These are phyloP conservation scores for Ceratobasidium sp. DNA, from an alignment of 1,284 basidiomycete species.

Conservation along the genomic window DNA sequence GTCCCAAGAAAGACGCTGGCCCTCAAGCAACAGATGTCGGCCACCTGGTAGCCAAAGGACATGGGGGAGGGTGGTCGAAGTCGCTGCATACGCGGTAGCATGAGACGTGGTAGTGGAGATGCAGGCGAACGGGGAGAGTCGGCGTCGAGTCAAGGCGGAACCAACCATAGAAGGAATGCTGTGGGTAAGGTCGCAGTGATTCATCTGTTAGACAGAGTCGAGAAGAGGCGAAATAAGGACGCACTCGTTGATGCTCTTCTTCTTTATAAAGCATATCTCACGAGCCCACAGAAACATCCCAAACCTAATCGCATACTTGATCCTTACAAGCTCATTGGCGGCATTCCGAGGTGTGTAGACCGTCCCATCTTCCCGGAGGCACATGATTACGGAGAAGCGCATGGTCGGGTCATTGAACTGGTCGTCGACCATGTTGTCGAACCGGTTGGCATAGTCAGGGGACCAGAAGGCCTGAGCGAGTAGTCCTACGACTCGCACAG, in stretches of 20 bases:
- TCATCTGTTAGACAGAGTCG: neutral
- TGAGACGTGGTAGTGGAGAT: neutral
- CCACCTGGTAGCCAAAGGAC: neutral
- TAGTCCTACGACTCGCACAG: neutral
- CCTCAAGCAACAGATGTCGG: neutral
- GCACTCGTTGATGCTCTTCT: neutral
- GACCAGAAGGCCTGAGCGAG: neutral
- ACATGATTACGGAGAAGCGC: neutral
- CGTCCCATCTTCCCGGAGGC: neutral
- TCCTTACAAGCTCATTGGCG: neutral
- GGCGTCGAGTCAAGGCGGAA: neutral
- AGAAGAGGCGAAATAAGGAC: neutral
- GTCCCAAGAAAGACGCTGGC: neutral
- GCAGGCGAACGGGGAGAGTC: neutral
- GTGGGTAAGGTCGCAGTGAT: no score
- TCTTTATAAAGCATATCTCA: neutral
- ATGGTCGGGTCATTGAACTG: neutral
- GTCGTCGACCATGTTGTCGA: neutral
- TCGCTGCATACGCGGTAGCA: neutral
- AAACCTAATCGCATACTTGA: neutral
- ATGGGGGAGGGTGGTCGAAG: neutral
- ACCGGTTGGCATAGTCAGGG: neutral
- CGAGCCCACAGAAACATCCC: neutral
- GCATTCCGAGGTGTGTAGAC: neutral
- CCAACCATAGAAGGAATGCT: neutral